These are phyloP conservation scores for Solanum bulbocastanum DNA, from an alignment of 257 asterid species.

Conservation along the genomic window DNA sequence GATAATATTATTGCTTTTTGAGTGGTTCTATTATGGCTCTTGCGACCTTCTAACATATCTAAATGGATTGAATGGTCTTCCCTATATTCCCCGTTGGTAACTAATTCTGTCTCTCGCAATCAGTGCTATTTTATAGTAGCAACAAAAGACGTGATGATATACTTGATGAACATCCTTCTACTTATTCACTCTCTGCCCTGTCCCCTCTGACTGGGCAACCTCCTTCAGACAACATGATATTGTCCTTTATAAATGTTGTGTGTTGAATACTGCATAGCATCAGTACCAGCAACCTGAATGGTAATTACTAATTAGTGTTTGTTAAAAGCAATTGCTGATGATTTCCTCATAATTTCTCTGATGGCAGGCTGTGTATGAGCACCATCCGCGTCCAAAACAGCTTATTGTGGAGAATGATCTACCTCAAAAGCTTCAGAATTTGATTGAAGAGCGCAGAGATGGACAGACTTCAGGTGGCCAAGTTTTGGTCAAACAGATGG, in stretches of 20 bases:
- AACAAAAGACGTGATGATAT: not conserved
- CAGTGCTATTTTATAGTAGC: not conserved
- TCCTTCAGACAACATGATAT: not conserved
- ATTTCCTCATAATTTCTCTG: not conserved
- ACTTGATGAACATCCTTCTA: not conserved
- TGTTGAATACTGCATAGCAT: not conserved
- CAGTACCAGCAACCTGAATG: not conserved
- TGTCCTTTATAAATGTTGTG: not conserved
- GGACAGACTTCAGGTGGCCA: constrained; percentile 98
- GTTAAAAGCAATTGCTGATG: not conserved
- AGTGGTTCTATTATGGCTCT: not conserved
- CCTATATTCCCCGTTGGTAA: not conserved
- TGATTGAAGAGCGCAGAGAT: constrained; percentile 92
- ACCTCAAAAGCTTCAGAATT: constrained; percentile 78
- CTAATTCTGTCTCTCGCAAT: not conserved
- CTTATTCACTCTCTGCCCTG: not conserved
- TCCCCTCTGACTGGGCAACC: not conserved
- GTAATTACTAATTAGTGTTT: not conserved
- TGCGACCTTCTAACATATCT: not conserved
- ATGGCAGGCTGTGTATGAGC: constrained; percentile 87
- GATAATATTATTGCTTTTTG: constrained; percentile 2
- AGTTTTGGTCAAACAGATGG: constrained; percentile 98
- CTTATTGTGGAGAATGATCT: constrained; percentile 91
- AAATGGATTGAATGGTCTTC: not conserved
- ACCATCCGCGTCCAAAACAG: constrained; percentile 97